phyloP scores from a whole-genome alignment of 345 rosid genomes.

The Acer negundo region DNA sequence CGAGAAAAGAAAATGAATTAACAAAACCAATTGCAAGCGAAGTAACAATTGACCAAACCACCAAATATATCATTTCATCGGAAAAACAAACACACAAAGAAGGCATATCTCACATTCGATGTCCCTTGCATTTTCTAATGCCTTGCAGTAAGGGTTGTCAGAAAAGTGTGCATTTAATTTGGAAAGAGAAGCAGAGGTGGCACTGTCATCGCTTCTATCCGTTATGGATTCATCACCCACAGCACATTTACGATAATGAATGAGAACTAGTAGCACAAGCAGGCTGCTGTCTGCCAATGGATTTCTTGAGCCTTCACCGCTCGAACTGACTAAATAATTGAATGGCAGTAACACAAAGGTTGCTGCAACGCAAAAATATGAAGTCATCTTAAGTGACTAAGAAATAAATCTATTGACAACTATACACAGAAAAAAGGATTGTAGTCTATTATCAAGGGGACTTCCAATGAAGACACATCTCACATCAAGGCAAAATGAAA shows the following conservation, averaged over 20 bases:
- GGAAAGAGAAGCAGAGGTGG: constrained; percentile 59
- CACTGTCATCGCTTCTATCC: constrained; percentile 66
- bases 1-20: neutral
- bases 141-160: constrained; percentile 84
- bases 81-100: constrained; percentile 14
- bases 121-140: constrained; percentile 84
- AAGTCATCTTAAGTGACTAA: constrained; percentile 20
- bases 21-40: constrained; percentile 55
- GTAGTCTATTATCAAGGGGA: neutral
- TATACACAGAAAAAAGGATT: neutral
- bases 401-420: neutral
- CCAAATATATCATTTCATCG: neutral
- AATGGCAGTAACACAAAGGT: constrained; percentile 76
- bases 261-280: constrained; percentile 80
- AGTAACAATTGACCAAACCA: constrained; percentile 6
- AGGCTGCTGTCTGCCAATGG: constrained; percentile 82
- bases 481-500: constrained; percentile 18
- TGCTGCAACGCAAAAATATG: constrained; percentile 62
- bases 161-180: constrained; percentile 50
- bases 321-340: constrained; percentile 76
- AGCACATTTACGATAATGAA: constrained; percentile 70
- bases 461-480: neutral
- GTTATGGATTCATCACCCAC: constrained; percentile 55
- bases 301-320: constrained; percentile 58
- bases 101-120: constrained; percentile 67